phyloP scores from a whole-genome alignment of 2,329 filamentous ascomycete species.

The Calycina herbarum region DNA sequence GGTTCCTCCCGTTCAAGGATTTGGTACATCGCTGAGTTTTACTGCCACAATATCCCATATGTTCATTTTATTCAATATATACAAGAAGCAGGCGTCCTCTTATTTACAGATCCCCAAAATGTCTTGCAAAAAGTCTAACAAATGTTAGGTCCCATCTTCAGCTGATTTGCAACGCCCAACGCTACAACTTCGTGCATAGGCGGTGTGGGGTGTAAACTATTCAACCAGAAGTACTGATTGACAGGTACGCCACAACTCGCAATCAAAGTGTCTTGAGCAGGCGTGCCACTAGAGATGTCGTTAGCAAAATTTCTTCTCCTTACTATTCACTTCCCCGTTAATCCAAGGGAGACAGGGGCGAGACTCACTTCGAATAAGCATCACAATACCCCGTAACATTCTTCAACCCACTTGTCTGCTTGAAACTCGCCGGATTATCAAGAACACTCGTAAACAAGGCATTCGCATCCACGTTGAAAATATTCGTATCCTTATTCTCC shows the following conservation, averaged over 20 bases:
- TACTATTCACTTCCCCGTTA: background rate
- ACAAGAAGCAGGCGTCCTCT: background rate
- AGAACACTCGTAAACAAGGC: constrained; percentile 53
- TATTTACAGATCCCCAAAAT: constrained; percentile 3
- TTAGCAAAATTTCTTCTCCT: constrained; percentile 11
- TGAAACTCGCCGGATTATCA: constrained; percentile 49
- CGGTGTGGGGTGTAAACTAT: constrained; percentile 63
- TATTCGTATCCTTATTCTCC: constrained; percentile 44
- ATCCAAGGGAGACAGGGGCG: background rate
- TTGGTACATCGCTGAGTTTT: no score
- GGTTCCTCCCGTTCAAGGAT: no score
- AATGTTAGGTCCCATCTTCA: constrained; percentile 43
- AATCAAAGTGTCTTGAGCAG: constrained; percentile 42
- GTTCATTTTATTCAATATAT: background rate
- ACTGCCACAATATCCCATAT: background rate
- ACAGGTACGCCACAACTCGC: constrained; percentile 53
- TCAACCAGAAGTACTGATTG: constrained; percentile 66
- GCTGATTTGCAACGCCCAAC: constrained; percentile 44
- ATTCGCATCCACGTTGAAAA: constrained; percentile 55
- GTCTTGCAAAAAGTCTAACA: constrained; percentile 33
- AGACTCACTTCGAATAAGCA: constrained; percentile 54
- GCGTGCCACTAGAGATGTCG: constrained; percentile 44
- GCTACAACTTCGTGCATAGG: constrained; percentile 62
- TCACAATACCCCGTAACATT: constrained; percentile 57
- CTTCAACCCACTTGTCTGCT: constrained; percentile 52